Base-by-base conservation (phyloP, 2,329 filamentous ascomycete species). In the Penicillium corylophilum region DNA sequence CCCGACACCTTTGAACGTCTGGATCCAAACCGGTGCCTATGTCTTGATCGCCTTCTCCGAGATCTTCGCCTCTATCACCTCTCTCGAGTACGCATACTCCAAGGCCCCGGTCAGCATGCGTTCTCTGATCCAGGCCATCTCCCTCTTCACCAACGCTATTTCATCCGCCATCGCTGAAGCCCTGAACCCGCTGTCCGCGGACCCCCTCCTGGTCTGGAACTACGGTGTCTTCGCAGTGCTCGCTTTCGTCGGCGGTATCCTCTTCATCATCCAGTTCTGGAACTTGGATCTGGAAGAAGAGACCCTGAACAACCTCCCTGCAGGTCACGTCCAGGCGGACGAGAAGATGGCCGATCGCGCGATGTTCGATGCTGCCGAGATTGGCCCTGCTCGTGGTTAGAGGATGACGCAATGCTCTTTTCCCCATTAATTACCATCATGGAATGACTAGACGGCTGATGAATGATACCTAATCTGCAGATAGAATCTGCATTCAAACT, bases 71-170 rank as follows among this genome's bases (percentile, higher is more conserved):
- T 79, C 75, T 15, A 79, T 84, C 56, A 84, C 82, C 4, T 84
- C 84, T 0, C 82, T 88, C 60, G 88, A 90, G 68, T 90, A 89
- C 59, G 88, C 88, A 24, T 91, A 85, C 75, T 86, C 85, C 68
- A 89, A 90, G 72, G 87, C 87, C 0, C 88, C 88, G 26, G 83
- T 82, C 64, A 90, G 89, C 76, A 92, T 92, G 88, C 85, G 87
- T 60, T 88, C 84, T 2, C 77, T 91, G 16, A 86, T 92, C 16
- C 79, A 76, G 70, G 81, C 82, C 23, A 77, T 90, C 63, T 84
- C 84, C 68, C 77, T 90, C 42, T 86, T 88, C 75, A 89, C 83
- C 78, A 85, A 78, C 24, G 87, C 87, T 54, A 78, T 91, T 58
- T 83, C 84, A 2, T 79, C 84, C 35, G 87, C 87, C 38, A 74